Conservation (phyloP, 2,329 filamentous ascomycete species). For the Aspergillus glaucus region DNA sequence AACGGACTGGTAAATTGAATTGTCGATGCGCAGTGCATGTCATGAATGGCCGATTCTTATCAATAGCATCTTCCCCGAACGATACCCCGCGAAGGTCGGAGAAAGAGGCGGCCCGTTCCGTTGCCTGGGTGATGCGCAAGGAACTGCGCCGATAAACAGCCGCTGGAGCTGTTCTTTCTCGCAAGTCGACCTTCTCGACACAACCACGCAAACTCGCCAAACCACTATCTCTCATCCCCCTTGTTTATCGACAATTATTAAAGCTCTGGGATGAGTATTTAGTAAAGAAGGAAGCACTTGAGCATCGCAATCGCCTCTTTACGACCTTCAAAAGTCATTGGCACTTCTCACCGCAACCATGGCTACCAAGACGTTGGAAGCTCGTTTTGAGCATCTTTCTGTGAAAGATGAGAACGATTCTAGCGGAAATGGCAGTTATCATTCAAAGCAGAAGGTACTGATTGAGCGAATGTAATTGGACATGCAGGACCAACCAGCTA, state of each 20-base stretch:
- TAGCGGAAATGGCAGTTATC: slow-evolving; percentile 47
- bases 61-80: not conserved
- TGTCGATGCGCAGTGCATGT: not conserved
- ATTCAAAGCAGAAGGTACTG: slow-evolving; percentile 71
- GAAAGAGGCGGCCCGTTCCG: slow-evolving; percentile 26
- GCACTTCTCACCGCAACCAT: slow-evolving; percentile 39
- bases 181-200: not conserved
- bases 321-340: not conserved
- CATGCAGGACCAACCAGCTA: slow-evolving; percentile 9
- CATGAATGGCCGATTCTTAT: not conserved
- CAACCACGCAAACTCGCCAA: not conserved
- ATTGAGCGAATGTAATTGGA: not conserved
- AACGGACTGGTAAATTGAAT: not conserved
- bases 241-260: not conserved
- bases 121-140: slow-evolving; percentile 21
- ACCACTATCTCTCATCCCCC: not conserved
- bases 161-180: slow-evolving; percentile 5
- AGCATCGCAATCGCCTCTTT: not conserved
- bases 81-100: slow-evolving; percentile 26
- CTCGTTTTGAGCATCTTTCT: slow-evolving; percentile 82
- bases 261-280: not conserved
- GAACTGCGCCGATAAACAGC: slow-evolving; percentile 9
- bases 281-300: not conserved
- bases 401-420: slow-evolving; percentile 82
- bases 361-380: slow-evolving; percentile 73